phyloP scores from a whole-genome alignment of 495 filamentous ascomycete species.

The Bathelium albidoporum region DNA sequence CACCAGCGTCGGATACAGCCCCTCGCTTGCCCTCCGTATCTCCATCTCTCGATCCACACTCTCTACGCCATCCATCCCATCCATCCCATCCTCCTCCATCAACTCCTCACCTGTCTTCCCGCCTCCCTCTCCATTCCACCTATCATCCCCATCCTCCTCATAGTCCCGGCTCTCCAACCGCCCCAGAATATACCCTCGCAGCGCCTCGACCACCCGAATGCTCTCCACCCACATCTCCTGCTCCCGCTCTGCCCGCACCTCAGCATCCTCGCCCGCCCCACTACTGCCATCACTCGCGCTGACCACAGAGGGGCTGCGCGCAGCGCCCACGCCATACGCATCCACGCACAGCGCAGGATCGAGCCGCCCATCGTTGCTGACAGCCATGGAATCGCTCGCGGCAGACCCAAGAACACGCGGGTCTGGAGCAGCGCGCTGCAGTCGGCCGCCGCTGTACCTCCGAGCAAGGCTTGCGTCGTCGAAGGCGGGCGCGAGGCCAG shows the following conservation, averaged over 20 bases:
- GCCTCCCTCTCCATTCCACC: not conserved
- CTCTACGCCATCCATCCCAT: slow-evolving; percentile 12
- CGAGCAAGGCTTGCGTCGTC: slow-evolving; percentile 51
- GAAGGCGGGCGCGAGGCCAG: slow-evolving; percentile 76
- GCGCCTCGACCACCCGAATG: slow-evolving; percentile 65
- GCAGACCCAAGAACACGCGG: no score
- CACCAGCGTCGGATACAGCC: not conserved
- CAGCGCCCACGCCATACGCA: not conserved
- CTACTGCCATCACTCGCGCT: not conserved
- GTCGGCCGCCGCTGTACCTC: slow-evolving; percentile 74
- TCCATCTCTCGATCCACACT: slow-evolving; percentile 8
- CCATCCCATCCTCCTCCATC: slow-evolving; percentile 6
- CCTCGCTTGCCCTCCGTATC: not conserved
- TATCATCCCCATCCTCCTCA: slow-evolving; percentile 25
- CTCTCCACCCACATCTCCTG: slow-evolving; percentile 78
- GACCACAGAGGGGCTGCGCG: not conserved
- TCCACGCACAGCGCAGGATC: not conserved
- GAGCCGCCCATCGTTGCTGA: slow-evolving; percentile 11
- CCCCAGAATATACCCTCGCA: slow-evolving; percentile 57
- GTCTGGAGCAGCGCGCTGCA: slow-evolving; percentile 44
- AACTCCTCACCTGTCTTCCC: no score
- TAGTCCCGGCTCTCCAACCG: slow-evolving; percentile 56
- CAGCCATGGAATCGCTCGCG: no score
- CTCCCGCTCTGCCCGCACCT: slow-evolving; percentile 26
- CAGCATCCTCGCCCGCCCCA: not conserved